Conservation (phyloP, 495 filamentous ascomycete species). For the Corynascus novoguineensis region DNA sequence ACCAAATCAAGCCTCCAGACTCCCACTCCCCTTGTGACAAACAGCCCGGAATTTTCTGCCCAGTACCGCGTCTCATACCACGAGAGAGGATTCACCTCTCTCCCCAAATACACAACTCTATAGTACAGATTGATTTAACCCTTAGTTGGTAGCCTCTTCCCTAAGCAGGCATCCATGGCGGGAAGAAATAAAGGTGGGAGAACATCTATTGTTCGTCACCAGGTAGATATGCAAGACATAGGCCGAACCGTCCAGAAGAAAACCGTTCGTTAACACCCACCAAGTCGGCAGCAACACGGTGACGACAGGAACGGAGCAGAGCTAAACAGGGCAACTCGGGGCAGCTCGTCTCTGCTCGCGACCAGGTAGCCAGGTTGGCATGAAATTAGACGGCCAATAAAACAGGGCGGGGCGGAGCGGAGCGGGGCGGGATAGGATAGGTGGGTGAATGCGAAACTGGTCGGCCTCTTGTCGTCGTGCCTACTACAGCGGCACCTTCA, state of each 20-base stretch:
- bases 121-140: neutral
- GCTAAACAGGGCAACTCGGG: constrained; percentile 2
- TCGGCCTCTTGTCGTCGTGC: constrained; percentile 5
- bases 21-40: neutral
- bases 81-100: neutral
- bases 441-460: neutral
- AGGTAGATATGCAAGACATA: constrained; percentile 3
- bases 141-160: neutral
- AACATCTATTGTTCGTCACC: constrained; percentile 5
- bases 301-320: neutral
- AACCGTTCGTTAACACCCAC: neutral
- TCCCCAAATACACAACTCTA: constrained; percentile 2
- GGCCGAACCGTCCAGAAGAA: neutral
- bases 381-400: constrained; percentile 26
- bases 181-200: neutral
- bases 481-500: constrained; percentile 1
- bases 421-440: constrained; percentile 10
- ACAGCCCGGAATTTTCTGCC: neutral
- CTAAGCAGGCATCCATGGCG: neutral
- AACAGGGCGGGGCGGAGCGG: constrained; percentile 22
- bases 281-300: neutral
- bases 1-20: neutral
- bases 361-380: constrained; percentile 10
- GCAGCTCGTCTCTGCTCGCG: neutral
- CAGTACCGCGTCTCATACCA: neutral